Evolutionary conservation across 2,329 filamentous ascomycete genomes (phyloP), one percentile per base, ranked within the genome.

Genomic region (Fusarium stilboides): DNA sequence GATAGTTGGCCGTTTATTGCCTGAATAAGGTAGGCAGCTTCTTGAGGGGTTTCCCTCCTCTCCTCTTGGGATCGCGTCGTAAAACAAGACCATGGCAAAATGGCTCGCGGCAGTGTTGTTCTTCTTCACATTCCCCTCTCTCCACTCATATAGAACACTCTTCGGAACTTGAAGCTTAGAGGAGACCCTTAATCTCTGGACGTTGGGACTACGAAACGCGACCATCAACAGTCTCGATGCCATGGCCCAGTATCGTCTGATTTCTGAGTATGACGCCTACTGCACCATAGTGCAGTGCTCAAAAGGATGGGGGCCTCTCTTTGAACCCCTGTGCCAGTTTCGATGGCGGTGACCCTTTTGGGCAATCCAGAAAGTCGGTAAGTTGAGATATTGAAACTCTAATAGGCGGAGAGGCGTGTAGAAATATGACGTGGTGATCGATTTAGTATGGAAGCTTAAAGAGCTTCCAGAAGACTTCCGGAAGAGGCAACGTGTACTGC

Each of bases 401-500:
- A 70, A 64, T 56, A 42, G 33, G 42, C 24, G 42, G 63, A 47
- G 61, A 62, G 61, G 52, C 31, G 59, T 47, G 59, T 31, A 36
- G 15, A 17, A 46, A 26, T 20, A 56, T 42, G 22, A 39, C 34
- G 45, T 45, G 44, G 53, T 36, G 24, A 24, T 19, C 36, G 52
- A 50, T 22, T 17, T 34, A 22, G 34, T n/a, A 39, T 52, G 43
- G 59, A 62, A 54, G 53, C 15, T 36, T 8, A 28, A 24, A 4
- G 22, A 7, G 10, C 47, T 74, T 74, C 72, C 43, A 74, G 72
- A 74, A 75, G 40, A 62, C 22, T 74, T 59, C 72, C 72, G 47
- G 43, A 74, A 69, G 45, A 49, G 71, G 72, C 31, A 66, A 54
- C 40, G 43, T 26, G 37, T 17, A 12, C 22, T 43, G 20, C 42